Conservation (phyloP, 2,329 filamentous ascomycete genomes). For the Penicillium aurantiogriseum region DNA sequence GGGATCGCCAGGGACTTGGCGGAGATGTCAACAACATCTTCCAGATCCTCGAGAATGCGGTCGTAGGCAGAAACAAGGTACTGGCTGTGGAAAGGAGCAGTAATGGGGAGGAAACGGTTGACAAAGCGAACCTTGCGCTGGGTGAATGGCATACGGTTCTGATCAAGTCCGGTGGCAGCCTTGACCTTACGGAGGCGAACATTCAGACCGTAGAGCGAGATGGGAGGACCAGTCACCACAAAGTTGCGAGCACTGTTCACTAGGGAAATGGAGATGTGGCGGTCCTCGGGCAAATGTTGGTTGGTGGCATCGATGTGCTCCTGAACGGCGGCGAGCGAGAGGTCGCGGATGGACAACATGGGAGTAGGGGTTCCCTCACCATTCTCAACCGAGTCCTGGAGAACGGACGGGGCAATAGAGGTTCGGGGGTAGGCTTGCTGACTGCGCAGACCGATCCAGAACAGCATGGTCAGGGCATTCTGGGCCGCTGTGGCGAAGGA, state of each 20-base stretch:
- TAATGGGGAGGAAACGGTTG: conserved; percentile 96
- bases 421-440: conserved; percentile 97
- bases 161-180: conserved; percentile 93
- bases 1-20: conserved; percentile 73
- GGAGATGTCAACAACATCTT: conserved; percentile 75
- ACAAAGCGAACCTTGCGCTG: conserved; percentile 95
- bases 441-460: conserved; percentile 97
- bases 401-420: conserved; percentile 82
- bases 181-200: conserved; percentile 94
- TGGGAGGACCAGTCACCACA: conserved; percentile 92
- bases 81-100: conserved; percentile 95
- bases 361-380: conserved; percentile 95
- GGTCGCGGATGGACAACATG: conserved; percentile 95
- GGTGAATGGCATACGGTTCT: conserved; percentile 89
- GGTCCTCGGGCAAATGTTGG: conserved; percentile 86
- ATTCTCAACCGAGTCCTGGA: conserved; percentile 90
- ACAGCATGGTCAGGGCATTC: conserved; percentile 84
- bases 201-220: conserved; percentile 94
- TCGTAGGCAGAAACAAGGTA: conserved; percentile 81
- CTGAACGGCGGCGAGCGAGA: conserved; percentile 83
- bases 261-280: conserved; percentile 91
- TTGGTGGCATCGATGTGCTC: conserved; percentile 97
- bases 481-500: conserved; percentile 78
- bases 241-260: conserved; percentile 97
- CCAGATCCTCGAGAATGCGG: conserved; percentile 82